A percentile compares a stretch with the other conserved stretches of the same genome.
Evolutionary conservation across 257 asterid species (phyloP).

Genomic region (Avicennia marina): DNA sequence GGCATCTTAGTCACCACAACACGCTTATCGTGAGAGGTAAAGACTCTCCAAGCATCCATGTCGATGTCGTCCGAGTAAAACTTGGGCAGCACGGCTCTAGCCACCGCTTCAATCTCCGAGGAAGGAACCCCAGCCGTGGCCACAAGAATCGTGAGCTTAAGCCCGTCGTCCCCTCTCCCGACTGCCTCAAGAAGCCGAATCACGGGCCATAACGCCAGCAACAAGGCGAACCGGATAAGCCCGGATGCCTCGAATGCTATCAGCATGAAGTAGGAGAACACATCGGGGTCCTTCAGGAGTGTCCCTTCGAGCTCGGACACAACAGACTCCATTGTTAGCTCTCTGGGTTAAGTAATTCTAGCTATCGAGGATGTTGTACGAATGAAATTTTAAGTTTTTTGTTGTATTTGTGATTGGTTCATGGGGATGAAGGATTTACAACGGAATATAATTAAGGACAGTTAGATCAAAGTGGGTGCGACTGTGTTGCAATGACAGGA

Average conservation of each 20-base stretch:
- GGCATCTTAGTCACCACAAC: slow-evolving; percentile 75
- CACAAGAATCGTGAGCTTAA: slow-evolving; percentile 53
- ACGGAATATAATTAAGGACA: slow-evolving; percentile 24
- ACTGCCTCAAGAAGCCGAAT: slow-evolving; percentile 41
- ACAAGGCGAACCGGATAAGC: slow-evolving; percentile 50
- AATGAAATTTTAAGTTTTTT: background rate
- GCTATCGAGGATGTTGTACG: background rate
- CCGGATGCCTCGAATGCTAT: slow-evolving; percentile 90
- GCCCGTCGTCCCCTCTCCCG: slow-evolving; percentile 47
- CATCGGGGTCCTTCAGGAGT: slow-evolving; percentile 52
- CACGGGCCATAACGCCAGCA: slow-evolving; percentile 59
- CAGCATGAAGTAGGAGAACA: slow-evolving; percentile 79
- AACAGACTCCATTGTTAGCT: slow-evolving; percentile 41
- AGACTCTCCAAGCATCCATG: slow-evolving; percentile 60
- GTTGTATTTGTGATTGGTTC: slow-evolving; percentile 5
- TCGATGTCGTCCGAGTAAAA: slow-evolving; percentile 63
- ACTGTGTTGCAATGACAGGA: slow-evolving; percentile 34
- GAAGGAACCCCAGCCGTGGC: slow-evolving; percentile 54
- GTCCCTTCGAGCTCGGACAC: slow-evolving; percentile 72
- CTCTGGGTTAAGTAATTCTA: background rate
- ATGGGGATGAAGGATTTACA: slow-evolving; percentile 13
- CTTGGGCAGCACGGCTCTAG: slow-evolving; percentile 80
- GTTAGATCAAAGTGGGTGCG: slow-evolving; percentile 63
- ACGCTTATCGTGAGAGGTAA: slow-evolving; percentile 37
- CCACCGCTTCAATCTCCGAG: slow-evolving; percentile 56